phyloP scores from a whole-genome alignment of 1,284 basidiomycete species.

The Trametes pubescens region DNA sequence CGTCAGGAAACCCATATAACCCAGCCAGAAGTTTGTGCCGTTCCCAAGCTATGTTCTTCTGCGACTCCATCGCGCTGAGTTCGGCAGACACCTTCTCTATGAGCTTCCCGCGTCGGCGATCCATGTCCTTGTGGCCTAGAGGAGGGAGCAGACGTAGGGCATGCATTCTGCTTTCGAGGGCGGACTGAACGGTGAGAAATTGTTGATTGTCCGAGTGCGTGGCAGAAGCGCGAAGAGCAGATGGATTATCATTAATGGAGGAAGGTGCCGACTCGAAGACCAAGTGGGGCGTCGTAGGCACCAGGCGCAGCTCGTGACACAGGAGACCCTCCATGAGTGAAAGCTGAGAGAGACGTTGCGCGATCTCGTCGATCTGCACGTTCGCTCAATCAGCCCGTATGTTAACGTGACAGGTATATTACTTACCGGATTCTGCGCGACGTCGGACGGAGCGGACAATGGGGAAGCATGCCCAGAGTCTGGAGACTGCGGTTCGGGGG shows the following conservation, averaged over 20 bases:
- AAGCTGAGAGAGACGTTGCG: too few relatives aligned
- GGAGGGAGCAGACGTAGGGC: background rate
- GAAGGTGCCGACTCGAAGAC: too few relatives aligned
- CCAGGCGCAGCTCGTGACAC: too few relatives aligned
- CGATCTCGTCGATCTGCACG: too few relatives aligned
- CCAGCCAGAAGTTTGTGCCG: slow-evolving; percentile 1
- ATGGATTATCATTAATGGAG: background rate
- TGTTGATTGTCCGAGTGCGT: background rate
- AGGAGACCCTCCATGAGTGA: too few relatives aligned
- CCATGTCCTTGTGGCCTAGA: background rate
- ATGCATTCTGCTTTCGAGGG: background rate
- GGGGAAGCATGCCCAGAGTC: too few relatives aligned
- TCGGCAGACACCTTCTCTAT: background rate
- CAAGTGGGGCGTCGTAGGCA: too few relatives aligned
- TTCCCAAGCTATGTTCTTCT: background rate
- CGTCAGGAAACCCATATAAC: background rate
- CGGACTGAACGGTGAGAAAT: background rate
- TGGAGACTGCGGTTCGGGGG: too few relatives aligned
- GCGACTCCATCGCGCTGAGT: background rate
- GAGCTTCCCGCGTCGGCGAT: slow-evolving; percentile 1
- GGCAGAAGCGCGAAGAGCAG: background rate
- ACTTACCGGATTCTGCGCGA: too few relatives aligned
- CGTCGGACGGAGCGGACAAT: too few relatives aligned
- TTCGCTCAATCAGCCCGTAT: too few relatives aligned
- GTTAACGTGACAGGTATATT: too few relatives aligned